Evolutionary conservation across 148 eudicot genomes (phyloP).

Genomic region (Rhododendron molle): DNA sequence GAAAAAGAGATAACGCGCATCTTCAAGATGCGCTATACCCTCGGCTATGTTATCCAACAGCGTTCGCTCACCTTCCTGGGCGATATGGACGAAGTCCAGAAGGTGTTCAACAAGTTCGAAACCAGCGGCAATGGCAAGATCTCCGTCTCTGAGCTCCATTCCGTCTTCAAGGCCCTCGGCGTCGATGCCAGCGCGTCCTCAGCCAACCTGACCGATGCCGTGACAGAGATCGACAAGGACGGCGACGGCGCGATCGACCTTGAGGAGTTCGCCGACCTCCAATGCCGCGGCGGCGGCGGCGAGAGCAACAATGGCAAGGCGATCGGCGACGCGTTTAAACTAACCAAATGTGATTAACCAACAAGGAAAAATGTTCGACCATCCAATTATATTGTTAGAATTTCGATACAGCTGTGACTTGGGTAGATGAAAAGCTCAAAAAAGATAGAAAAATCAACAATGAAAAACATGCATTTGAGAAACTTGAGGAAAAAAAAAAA

Average conservation of each 20-base stretch:
- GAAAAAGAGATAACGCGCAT: too few species aligned
- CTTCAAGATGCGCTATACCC: too few species aligned
- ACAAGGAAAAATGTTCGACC: neutral
- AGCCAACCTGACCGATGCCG: neutral
- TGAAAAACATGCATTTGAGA: neutral
- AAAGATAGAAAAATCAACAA: neutral
- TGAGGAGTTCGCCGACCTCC: conserved; percentile 5
- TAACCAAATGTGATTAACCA: neutral
- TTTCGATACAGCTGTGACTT: neutral
- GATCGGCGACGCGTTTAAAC: conserved; percentile 10
- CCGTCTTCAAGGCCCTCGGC: conserved; percentile 14
- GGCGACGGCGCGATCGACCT: conserved; percentile 21
- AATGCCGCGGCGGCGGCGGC: neutral
- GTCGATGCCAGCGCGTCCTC: neutral
- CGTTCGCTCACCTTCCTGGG: neutral
- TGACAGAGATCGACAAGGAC: conserved; percentile 16
- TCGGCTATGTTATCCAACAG: neutral
- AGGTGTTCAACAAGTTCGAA: conserved; percentile 18
- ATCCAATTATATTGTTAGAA: neutral
- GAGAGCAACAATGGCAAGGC: neutral
- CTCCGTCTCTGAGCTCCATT: conserved; percentile 9
- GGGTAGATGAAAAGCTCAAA: neutral
- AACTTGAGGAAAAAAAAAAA: too few species aligned
- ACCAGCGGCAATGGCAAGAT: conserved; percentile 18
- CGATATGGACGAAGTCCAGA: neutral